Evolutionary conservation across 768 basidiomycete genomes (phyloP).

Genomic region (Lactarius evosmus): DNA sequence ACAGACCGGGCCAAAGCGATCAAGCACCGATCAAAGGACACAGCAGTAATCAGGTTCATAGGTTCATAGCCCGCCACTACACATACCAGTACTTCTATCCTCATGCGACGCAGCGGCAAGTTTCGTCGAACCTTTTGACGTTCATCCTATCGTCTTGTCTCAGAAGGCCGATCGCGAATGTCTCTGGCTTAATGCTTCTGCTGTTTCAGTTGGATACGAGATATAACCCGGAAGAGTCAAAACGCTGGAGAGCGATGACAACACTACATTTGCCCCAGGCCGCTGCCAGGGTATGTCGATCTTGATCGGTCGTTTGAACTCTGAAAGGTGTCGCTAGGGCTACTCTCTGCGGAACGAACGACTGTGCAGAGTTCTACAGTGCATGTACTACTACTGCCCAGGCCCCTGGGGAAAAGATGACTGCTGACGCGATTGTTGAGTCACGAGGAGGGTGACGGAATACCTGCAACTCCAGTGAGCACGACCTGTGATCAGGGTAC

Average conservation of each 20-base stretch:
- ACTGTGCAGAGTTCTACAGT: neutral
- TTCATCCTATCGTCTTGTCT: neutral
- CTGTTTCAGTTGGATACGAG: too few species aligned
- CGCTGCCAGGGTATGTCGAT: neutral
- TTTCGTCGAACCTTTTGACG: neutral
- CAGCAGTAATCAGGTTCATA: neutral
- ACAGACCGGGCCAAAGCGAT: neutral
- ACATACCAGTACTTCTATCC: neutral
- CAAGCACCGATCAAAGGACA: neutral
- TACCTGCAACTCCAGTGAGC: neutral
- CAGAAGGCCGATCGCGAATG: neutral
- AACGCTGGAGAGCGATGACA: too few species aligned
- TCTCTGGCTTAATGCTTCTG: too few species aligned
- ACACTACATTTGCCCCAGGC: too few species aligned
- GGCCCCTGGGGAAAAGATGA: neutral
- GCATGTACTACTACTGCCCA: neutral
- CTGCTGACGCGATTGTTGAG: neutral
- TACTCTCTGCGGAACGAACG: neutral
- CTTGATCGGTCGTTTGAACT: neutral
- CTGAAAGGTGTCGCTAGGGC: neutral
- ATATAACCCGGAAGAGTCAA: too few species aligned
- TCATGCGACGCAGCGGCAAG: neutral
- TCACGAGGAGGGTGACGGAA: neutral
- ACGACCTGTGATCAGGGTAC: neutral
- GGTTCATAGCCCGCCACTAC: neutral